Conservation (phyloP, 208 protist genomes). For the Novymonas esmeraldas region DNA sequence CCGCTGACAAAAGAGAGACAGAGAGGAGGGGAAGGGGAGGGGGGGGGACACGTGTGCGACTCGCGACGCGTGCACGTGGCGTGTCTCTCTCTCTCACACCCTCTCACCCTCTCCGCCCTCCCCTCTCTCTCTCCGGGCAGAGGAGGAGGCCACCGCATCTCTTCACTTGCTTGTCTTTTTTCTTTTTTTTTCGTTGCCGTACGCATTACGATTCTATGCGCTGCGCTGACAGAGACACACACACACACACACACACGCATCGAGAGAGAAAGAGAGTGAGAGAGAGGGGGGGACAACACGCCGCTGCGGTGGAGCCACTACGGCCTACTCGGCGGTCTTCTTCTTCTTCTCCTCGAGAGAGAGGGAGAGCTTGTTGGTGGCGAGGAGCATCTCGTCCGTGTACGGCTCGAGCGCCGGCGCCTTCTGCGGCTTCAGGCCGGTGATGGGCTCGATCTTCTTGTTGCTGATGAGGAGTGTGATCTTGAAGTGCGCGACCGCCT, state of each 20-base stretch:
- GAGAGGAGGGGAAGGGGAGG: not conserved
- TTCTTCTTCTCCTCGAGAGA: constrained; percentile 90
- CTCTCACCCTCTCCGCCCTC: no score
- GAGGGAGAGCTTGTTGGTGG: constrained; percentile 80
- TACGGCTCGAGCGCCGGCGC: constrained; percentile 73
- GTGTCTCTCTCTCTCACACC: no score
- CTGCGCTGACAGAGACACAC: no score
- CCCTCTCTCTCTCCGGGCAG: no score
- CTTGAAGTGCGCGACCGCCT: constrained; percentile 93
- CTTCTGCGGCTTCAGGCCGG: constrained; percentile 88
- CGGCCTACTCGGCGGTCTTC: constrained; percentile 22
- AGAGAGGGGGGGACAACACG: not conserved
- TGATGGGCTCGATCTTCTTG: constrained; percentile 91
- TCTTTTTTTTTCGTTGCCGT: no score
- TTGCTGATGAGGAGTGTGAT: constrained; percentile 89
- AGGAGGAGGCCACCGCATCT: no score
- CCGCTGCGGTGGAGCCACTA: not conserved
- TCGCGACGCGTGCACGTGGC: no score
- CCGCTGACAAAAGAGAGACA: not conserved
- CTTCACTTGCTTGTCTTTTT: no score
- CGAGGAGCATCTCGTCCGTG: constrained; percentile 86
- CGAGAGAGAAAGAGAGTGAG: not conserved
- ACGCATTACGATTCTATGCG: no score
- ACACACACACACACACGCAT: no score
- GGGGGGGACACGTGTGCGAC: not conserved